Evolutionary conservation across 805 yeast genomes (phyloP).

Genomic region (Hanseniaspora lachancei): DNA sequence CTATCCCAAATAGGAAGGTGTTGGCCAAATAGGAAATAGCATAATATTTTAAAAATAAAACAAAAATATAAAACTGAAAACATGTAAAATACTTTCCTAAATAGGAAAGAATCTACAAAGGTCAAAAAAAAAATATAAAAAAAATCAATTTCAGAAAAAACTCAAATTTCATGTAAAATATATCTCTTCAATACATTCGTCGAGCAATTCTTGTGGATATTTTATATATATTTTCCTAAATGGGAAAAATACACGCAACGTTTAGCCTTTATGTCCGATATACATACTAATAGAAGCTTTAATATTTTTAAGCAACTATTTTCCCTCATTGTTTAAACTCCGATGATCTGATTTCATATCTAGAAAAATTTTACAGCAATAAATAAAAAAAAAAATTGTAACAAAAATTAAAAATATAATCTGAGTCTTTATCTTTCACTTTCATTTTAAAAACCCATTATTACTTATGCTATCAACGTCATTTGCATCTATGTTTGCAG

Average conservation of each 20-base stretch:
- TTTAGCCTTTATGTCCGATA: too few species aligned
- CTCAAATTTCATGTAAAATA: too few species aligned
- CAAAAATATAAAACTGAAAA: background rate
- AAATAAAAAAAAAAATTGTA: background rate
- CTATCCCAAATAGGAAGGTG: slow-evolving; percentile 3
- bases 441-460: background rate
- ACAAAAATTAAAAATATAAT: background rate
- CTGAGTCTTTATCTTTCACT: background rate
- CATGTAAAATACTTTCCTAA: background rate
- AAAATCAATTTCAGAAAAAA: background rate
- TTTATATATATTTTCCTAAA: too few species aligned
- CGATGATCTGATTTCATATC: too few species aligned
- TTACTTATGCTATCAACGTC: background rate
- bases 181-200: too few species aligned
- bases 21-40: background rate
- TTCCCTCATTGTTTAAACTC: too few species aligned
- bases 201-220: too few species aligned
- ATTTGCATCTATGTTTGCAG: background rate
- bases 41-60: background rate
- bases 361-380: background rate
- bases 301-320: too few species aligned
- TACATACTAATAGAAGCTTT: too few species aligned
- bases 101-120: background rate
- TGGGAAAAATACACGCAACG: too few species aligned
- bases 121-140: background rate